Base-by-base conservation (phyloP, 495 filamentous ascomycete genomes). In the Lasiosphaeria miniovina region DNA sequence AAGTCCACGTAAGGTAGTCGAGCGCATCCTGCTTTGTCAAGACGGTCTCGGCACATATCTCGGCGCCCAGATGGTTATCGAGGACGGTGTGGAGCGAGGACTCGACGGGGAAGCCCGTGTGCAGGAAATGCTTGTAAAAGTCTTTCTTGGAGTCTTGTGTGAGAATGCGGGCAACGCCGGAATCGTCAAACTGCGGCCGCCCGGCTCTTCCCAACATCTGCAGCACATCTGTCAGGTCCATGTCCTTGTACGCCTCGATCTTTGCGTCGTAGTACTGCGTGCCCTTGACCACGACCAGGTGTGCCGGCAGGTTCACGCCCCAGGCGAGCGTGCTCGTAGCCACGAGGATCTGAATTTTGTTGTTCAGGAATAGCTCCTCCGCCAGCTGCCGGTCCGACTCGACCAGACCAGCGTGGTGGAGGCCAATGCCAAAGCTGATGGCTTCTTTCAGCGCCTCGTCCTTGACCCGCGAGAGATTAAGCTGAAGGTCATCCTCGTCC, bases 91-190 rank as follows among this genome's bases (percentile, higher is more conserved):
- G 94, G 17, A 99, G 78, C 4, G 91, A 91, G 7, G 92, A 96
- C 71, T 99, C 94, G 32, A 99, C 94, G 0, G 94, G 94, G 74
- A 99, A 99, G 4, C 94, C 94, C 10, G 95, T 98, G 68, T 99
- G 94, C 49, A 99, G 71, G 70, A 99, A 99, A 75, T 99, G 93
- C 78, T 98, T 99, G 76, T 99, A 99, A 75, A 98, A 99, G n/a
- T 91, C 90, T 73, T 99, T 99, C 79, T 98, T 99, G 10, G 92
- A 77, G 59, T 98, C 93, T 67, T 99, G 92, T 0, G 95, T 98
- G 73, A 98, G 96, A 63, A 99, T 98, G 35, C 92, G 85, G 9
- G 95, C 94, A 63, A 98, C 93, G 61, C 95, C 94, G 0, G 92
- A 94, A 50, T 86, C 86, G 67, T 99, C 94, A 69, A 99, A 99